A percentile compares a stretch with the other conserved stretches of the same genome.
These are phyloP conservation scores for Neofusicoccum ribis DNA, from an alignment of 2,329 filamentous ascomycete species.

Conservation along the genomic window DNA sequence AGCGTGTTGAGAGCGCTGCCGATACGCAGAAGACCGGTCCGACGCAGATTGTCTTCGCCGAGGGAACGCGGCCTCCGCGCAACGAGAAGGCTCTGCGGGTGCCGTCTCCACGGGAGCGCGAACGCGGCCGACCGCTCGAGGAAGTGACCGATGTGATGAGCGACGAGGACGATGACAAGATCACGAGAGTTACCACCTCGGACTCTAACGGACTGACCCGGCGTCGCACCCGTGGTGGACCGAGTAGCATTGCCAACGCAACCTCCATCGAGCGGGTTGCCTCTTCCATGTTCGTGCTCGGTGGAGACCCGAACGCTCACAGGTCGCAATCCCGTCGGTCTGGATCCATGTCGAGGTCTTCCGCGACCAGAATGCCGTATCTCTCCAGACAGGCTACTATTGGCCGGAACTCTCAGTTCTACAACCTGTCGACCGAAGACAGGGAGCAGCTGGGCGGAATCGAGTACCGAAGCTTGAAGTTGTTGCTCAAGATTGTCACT, in stretches of 20 bases:
- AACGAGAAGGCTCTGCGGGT: neutral
- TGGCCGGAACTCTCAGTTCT: constrained; percentile 50
- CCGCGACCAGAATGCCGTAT: constrained; percentile 32
- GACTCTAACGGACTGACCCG: neutral
- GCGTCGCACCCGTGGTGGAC: neutral
- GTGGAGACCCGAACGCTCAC: constrained; percentile 22
- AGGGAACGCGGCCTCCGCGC: neutral
- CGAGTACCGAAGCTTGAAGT: constrained; percentile 53
- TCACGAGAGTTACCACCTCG: neutral
- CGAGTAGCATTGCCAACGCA: constrained; percentile 29
- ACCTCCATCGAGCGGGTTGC: constrained; percentile 42
- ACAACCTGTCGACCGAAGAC: constrained; percentile 44
- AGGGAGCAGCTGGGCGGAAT: constrained; percentile 53
- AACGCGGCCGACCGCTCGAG: neutral
- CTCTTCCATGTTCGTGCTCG: constrained; percentile 45
- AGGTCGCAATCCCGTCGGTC: neutral
- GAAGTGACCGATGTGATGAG: neutral
- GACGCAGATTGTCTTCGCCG: neutral
- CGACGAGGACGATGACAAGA: neutral
- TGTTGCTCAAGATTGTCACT: constrained; percentile 50
- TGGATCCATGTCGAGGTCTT: neutral
- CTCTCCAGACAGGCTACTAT: constrained; percentile 47
- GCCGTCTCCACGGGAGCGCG: neutral
- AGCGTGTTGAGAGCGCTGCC: too few species aligned
- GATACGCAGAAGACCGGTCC: neutral